These are phyloP conservation scores for Hanseniaspora taiwanica DNA, from an alignment of 805 yeast genomes.

Conservation along the genomic window DNA sequence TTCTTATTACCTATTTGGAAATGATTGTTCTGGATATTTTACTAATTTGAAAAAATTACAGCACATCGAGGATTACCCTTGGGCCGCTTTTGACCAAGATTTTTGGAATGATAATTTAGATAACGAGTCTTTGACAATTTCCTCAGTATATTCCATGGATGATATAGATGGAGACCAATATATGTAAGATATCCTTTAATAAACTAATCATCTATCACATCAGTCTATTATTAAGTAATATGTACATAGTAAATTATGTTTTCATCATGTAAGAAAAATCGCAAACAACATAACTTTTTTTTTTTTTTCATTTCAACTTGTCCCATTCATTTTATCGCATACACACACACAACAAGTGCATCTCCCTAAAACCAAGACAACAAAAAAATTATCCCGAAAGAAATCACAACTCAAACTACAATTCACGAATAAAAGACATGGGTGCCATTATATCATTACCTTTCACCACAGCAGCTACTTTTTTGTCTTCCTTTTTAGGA, in stretches of 20 bases:
- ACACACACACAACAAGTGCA: too few relatives aligned
- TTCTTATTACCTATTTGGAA: slow-evolving; percentile 14
- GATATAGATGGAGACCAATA: too few relatives aligned
- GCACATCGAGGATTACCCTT: slow-evolving; percentile 11
- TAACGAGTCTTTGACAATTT: neutral
- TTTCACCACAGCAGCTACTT: slow-evolving; percentile 42
- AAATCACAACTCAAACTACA: neutral
- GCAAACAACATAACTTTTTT: too few relatives aligned
- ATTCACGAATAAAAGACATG: slow-evolving; percentile 28
- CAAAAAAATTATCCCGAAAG: neutral
- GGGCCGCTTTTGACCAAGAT: slow-evolving; percentile 9
- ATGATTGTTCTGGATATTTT: slow-evolving; percentile 16
- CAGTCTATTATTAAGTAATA: too few relatives aligned
- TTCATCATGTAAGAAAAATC: too few relatives aligned
- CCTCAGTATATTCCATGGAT: too few relatives aligned
- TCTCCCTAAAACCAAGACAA: too few relatives aligned
- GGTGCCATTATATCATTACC: slow-evolving; percentile 67
- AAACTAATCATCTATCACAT: too few relatives aligned
- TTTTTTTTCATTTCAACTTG: too few relatives aligned
- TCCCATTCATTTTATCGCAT: too few relatives aligned
- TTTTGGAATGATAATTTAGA: slow-evolving; percentile 6
- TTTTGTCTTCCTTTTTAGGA: slow-evolving; percentile 65
- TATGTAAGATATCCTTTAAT: too few relatives aligned
- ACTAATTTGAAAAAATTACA: slow-evolving; percentile 13
- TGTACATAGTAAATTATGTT: too few relatives aligned